A percentile compares a stretch with the other conserved stretches of the same genome.
Evolutionary conservation across 768 basidiomycete genomes (phyloP).

Genomic region (Leccinum longicurvipes): DNA sequence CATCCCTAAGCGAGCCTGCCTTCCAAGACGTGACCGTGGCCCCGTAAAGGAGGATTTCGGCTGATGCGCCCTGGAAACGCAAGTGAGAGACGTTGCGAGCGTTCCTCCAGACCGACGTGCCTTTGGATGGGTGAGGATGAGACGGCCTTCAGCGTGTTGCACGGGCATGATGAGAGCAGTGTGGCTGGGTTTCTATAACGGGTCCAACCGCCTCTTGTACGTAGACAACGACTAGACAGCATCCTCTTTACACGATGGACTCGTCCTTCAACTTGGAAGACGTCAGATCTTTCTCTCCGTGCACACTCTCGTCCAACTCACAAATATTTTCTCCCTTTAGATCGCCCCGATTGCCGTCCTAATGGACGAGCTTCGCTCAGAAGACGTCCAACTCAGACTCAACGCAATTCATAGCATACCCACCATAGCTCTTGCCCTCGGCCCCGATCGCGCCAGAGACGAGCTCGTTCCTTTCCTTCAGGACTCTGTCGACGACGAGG

Average conservation of each 20-base stretch:
- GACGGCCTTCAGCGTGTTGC: constrained; percentile 39
- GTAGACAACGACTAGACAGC: background rate
- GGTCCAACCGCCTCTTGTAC: background rate
- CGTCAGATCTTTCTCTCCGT: constrained; percentile 39
- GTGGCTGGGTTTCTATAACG: constrained; percentile 10
- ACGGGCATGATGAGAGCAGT: constrained; percentile 48
- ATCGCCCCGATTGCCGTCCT: constrained; percentile 94
- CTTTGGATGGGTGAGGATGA: constrained; percentile 62
- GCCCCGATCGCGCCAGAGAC: constrained; percentile 90
- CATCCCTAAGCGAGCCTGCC: constrained; percentile 36
- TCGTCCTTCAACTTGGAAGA: constrained; percentile 64
- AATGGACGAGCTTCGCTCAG: constrained; percentile 97
- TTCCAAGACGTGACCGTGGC: constrained; percentile 90
- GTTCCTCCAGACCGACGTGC: constrained; percentile 27
- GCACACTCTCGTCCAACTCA: constrained; percentile 15
- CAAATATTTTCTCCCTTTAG: constrained; percentile 34
- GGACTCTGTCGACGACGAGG: constrained; percentile 99
- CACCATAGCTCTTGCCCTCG: constrained; percentile 95
- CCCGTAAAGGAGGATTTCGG: constrained; percentile 71
- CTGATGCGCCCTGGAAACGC: constrained; percentile 55
- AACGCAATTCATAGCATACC: constrained; percentile 97
- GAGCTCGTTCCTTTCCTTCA: constrained; percentile 96
- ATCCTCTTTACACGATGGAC: constrained; percentile 48
- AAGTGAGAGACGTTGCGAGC: too few relatives aligned
- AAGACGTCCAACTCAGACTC: constrained; percentile 93